Conservation (phyloP, 345 rosid genomes). For the Populus ilicifolia region DNA sequence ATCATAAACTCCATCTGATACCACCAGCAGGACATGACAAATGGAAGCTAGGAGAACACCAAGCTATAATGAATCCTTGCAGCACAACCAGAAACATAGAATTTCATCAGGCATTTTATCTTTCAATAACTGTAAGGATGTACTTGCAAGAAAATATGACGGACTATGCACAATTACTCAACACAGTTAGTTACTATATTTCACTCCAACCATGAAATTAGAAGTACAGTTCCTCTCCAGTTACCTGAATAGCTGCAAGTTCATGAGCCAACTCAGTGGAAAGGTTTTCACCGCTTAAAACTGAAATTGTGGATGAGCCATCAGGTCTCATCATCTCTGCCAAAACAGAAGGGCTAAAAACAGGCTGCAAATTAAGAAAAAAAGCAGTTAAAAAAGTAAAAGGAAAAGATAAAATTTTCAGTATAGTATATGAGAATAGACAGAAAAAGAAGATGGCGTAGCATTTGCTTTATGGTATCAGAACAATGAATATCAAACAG, state of each 20-base stretch:
- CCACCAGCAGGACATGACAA: slow-evolving; percentile 77
- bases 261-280: slow-evolving; percentile 86
- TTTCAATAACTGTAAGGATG: not conserved
- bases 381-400: not conserved
- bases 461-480: not conserved
- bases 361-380: slow-evolving; percentile 51
- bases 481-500: not conserved
- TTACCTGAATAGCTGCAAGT: slow-evolving; percentile 75
- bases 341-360: slow-evolving; percentile 68
- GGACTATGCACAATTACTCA: not conserved
- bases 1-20: slow-evolving; percentile 75
- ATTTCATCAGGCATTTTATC: slow-evolving; percentile 26
- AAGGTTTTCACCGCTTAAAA: slow-evolving; percentile 59
- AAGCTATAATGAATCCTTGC: slow-evolving; percentile 68
- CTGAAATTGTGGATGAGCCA: slow-evolving; percentile 60
- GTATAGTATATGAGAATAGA: not conserved
- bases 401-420: not conserved
- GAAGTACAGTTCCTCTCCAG: slow-evolving; percentile 1
- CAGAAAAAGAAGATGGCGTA: too few species aligned
- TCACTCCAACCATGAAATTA: not conserved
- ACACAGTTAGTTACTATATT: too few species aligned
- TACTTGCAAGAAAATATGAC: not conserved
- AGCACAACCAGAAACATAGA: slow-evolving; percentile 25
- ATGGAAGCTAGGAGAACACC: slow-evolving; percentile 74
- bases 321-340: slow-evolving; percentile 80